A percentile compares a stretch with the other conserved stretches of the same genome.
Conservation (phyloP, 2,329 filamentous ascomycete genomes). For the Paecilomyces formosus region DNA sequence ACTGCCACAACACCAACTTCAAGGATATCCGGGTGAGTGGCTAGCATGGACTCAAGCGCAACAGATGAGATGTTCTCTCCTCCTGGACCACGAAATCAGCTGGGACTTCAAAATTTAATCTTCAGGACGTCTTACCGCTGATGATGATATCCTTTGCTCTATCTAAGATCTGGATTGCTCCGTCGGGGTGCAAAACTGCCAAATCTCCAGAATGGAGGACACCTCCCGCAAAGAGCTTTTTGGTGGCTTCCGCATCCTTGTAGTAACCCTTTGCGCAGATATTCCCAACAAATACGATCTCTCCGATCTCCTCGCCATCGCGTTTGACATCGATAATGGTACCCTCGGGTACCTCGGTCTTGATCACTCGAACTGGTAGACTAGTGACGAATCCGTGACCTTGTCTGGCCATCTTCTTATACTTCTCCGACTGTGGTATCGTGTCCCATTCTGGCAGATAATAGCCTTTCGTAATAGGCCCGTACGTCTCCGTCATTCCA, state of each 20-base stretch:
- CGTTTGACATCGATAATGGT: slow-evolving; percentile 59
- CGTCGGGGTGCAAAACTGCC: slow-evolving; percentile 87
- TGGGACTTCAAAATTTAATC: neutral
- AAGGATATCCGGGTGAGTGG: slow-evolving; percentile 78
- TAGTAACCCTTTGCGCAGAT: slow-evolving; percentile 90
- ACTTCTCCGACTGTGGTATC: slow-evolving; percentile 68
- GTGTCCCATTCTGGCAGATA: slow-evolving; percentile 76
- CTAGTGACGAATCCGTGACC: slow-evolving; percentile 85
- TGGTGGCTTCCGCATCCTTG: slow-evolving; percentile 78
- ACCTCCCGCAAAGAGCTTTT: slow-evolving; percentile 79
- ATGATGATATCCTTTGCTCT: slow-evolving; percentile 98
- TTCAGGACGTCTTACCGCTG: slow-evolving; percentile 53
- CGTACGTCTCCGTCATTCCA: slow-evolving; percentile 81
- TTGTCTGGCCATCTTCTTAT: slow-evolving; percentile 84
- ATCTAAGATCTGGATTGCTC: slow-evolving; percentile 85
- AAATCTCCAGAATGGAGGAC: slow-evolving; percentile 85
- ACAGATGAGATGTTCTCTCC: slow-evolving; percentile 97
- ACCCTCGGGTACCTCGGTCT: slow-evolving; percentile 63
- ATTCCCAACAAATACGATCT: slow-evolving; percentile 83
- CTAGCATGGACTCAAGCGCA: slow-evolving; percentile 82
- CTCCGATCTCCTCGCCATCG: slow-evolving; percentile 69
- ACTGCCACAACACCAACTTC: slow-evolving; percentile 89
- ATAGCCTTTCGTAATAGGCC: slow-evolving; percentile 92
- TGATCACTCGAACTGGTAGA: slow-evolving; percentile 73
- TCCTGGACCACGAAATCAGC: slow-evolving; percentile 43